These are phyloP conservation scores for Candida hispaniensis DNA, from an alignment of 805 yeast species.

Conservation along the genomic window DNA sequence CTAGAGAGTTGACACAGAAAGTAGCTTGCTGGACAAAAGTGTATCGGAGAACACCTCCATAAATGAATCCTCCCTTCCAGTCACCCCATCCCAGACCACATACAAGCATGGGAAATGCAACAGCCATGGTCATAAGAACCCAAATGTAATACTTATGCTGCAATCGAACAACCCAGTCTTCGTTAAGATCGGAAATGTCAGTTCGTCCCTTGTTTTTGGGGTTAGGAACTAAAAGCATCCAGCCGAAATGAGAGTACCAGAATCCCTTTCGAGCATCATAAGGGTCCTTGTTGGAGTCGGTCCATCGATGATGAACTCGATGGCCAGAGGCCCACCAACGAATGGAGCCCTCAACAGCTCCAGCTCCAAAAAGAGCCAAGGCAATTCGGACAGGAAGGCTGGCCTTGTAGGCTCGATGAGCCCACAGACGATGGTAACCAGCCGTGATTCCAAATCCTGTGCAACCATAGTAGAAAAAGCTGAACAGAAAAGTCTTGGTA, in stretches of 20 bases:
- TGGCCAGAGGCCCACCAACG: conserved; percentile 77
- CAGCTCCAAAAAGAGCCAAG: conserved; percentile 53
- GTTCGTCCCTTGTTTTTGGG: conserved; percentile 54
- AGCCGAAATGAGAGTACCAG: conserved; percentile 76
- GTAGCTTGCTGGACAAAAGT: conserved; percentile 69
- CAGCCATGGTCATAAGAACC: conserved; percentile 41
- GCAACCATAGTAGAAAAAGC: conserved; percentile 43
- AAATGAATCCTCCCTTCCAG: conserved; percentile 63
- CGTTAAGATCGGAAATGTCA: conserved; percentile 55
- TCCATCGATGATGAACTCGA: conserved; percentile 80
- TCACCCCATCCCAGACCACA: conserved; percentile 65
- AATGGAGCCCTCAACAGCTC: conserved; percentile 66
- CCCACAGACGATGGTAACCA: conserved; percentile 71
- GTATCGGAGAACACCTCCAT: conserved; percentile 67
- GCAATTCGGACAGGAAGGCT: conserved; percentile 35
- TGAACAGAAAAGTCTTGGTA: conserved; percentile 42
- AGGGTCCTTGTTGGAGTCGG: conserved; percentile 85
- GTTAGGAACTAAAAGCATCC: conserved; percentile 65
- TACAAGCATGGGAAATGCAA: conserved; percentile 54
- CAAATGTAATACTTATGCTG: conserved; percentile 63
- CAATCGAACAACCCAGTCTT: conserved; percentile 45
- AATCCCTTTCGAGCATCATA: conserved; percentile 74
- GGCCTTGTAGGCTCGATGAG: conserved; percentile 51
- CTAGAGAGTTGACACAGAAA: conserved; percentile 68
- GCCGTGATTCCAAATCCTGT: conserved; percentile 69